Base-by-base conservation (phyloP, 1,284 basidiomycete genomes). In the Trichosporon inkin region DNA sequence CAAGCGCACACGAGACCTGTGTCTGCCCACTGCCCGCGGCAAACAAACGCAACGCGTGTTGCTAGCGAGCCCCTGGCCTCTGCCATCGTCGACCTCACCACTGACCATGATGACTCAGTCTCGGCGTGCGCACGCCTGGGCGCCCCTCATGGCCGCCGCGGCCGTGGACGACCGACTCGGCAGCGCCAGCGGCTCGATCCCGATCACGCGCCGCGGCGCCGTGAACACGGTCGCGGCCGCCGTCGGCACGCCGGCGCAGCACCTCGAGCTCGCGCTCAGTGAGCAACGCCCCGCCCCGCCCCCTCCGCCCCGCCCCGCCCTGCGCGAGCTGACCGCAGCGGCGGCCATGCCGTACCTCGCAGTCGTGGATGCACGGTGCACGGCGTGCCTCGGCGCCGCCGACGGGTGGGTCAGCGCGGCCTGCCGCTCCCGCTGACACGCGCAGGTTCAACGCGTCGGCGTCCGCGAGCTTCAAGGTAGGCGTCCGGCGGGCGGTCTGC, bases 241-340 rank as follows among this genome's bases (percentile, higher is more conserved):
- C 0, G 40, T 77, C 5, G 75, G 75, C 10, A 70, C 63, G 2
- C 70, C 69, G n/a, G 58, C 61, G 11, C 67, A 69, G 28, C 39
- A 60, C 3, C 41, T 76, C 40, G 72, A 74, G 40, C 57, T 78
- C 49, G 74, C 74, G 3, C 52, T 71, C 13, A 70, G 75, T 77
- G 41, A 69, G 75, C n/a, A n/a, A n/a, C n/a, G n/a, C n/a, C n/a
- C n/a, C n/a, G n/a, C n/a, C n/a, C n/a, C n/a, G n/a, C n/a, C n/a
- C n/a, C n/a, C n/a, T n/a, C n/a, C n/a, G n/a, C n/a, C n/a, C n/a
- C n/a, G n/a, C n/a, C n/a, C n/a, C n/a, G n/a, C n/a, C n/a, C n/a
- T n/a, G n/a, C n/a, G n/a, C n/a, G 28, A 32, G 28, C 28, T 32
- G 28, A 32, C 28, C 28, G 8, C 28, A 32, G 28, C 28, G 28